These are phyloP conservation scores for Symbiodinium pilosum DNA, from an alignment of 73 alveolate species.

Conservation along the genomic window DNA sequence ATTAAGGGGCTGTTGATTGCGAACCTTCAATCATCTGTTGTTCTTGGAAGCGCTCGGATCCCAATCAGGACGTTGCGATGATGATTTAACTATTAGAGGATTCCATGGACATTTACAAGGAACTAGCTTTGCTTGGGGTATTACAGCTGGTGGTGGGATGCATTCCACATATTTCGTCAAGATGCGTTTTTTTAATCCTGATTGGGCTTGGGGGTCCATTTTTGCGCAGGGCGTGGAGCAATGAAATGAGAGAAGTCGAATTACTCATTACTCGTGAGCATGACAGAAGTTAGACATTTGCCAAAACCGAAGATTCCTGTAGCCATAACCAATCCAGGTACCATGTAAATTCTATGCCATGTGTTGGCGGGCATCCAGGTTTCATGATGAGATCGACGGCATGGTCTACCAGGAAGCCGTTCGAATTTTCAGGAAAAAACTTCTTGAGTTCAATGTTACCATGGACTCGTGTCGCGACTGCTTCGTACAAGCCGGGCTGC, in stretches of 20 bases:
- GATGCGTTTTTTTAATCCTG: not conserved
- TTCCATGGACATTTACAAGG: no score
- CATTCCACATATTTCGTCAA: no score
- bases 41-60: no score
- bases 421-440: not conserved
- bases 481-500: not conserved
- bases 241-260: not conserved
- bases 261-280: no score
- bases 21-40: no score
- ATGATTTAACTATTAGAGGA: no score
- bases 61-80: no score
- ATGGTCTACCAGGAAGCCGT: not conserved
- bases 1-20: no score
- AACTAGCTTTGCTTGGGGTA: no score
- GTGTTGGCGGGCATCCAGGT: not conserved
- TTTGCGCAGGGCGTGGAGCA: not conserved
- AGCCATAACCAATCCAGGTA: not conserved
- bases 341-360: not conserved
- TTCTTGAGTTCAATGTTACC: not conserved
- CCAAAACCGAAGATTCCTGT: not conserved
- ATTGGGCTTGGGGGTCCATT: not conserved
- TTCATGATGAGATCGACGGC: constrained; percentile 1
- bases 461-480: not conserved
- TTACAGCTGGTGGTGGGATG: no score
- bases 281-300: no score